Evolutionary conservation across 148 eudicot species (phyloP), one percentile per base, ranked within the genome.

Genomic region (Chenopodium quinoa): DNA sequence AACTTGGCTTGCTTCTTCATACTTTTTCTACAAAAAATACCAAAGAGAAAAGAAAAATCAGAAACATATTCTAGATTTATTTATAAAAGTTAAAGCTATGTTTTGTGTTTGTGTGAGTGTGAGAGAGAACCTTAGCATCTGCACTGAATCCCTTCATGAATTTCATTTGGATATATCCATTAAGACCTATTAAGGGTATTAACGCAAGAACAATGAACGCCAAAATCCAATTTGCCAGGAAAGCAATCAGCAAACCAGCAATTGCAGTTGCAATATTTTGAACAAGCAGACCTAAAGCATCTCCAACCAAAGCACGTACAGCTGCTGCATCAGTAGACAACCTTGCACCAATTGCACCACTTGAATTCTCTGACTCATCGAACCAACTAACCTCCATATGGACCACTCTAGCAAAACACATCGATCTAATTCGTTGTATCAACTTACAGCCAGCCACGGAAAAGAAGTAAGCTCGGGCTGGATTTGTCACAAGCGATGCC

Each of bases 281-380:
- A 84, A 93, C 92, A 73, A 90, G 64, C 75, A 90, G 91, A 67
- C 88, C 90, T 11, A 93, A 89, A 17, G 97, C 86, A 78, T 93
- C 97, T 47, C 95, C 97, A 54, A 93, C 97, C 56, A 93, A 79
- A 73, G 87, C 91, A 20, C 97, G 88, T 9, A 93, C 90, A 14
- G 82, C 82, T 4, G 95, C 92, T 27, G 97, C 97, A 85, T 93
- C 92, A 11, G 90, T 83, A 27, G 95, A 93, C 22, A 93, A 86
- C 73, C 91, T 89, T 54, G 97, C 91, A 66, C 97, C 97, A 62
- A 93, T 90, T 6, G 90, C 89, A 62, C 97, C 97, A 82, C 92
- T 93, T 2, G 97, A 89, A 83, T 93, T 86, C 50, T 89, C 86
- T 0, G 91, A 78, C 76, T 90, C 84, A 78, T 93, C 97, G 58